phyloP scores from a whole-genome alignment of 805 yeast genomes.

The Lipomyces starkeyi region DNA sequence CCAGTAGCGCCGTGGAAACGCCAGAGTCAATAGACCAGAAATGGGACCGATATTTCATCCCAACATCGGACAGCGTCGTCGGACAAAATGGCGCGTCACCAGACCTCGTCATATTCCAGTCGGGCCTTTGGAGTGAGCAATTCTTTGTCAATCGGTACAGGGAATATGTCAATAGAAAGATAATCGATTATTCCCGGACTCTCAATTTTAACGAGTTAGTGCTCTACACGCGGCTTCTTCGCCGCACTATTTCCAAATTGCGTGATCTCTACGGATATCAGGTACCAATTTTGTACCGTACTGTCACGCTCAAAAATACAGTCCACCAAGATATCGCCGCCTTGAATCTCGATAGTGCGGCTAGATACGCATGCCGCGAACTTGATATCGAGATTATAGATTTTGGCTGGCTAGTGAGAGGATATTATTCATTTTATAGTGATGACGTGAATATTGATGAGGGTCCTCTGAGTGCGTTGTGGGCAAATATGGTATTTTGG shows the following conservation, averaged over 20 bases:
- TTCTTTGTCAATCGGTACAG: slow-evolving; percentile 8
- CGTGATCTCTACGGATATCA: slow-evolving; percentile 15
- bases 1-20: background rate
- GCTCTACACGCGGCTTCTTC: slow-evolving; percentile 9
- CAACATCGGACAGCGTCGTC: background rate
- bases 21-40: slow-evolving; percentile 28
- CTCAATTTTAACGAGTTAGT: background rate
- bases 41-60: slow-evolving; percentile 15
- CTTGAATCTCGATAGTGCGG: slow-evolving; percentile 13
- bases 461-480: slow-evolving; percentile 14
- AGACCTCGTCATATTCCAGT: slow-evolving; percentile 31
- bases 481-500: slow-evolving; percentile 18
- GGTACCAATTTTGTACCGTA: slow-evolving; percentile 18
- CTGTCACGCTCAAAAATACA: slow-evolving; percentile 4
- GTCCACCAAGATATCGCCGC: background rate
- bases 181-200: background rate
- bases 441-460: slow-evolving; percentile 7
- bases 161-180: background rate
- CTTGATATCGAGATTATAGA: slow-evolving; percentile 10
- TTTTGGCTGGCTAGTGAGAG: slow-evolving; percentile 13
- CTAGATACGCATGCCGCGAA: slow-evolving; percentile 5
- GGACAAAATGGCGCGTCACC: background rate
- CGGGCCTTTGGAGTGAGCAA: slow-evolving; percentile 34
- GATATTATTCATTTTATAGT: background rate
- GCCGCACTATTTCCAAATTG: background rate